Percentiles rank a stretch among this genome's conserved stretches.
Evolutionary conservation across 768 basidiomycete species (phyloP).

Genomic region (Tricholoma sp.): DNA sequence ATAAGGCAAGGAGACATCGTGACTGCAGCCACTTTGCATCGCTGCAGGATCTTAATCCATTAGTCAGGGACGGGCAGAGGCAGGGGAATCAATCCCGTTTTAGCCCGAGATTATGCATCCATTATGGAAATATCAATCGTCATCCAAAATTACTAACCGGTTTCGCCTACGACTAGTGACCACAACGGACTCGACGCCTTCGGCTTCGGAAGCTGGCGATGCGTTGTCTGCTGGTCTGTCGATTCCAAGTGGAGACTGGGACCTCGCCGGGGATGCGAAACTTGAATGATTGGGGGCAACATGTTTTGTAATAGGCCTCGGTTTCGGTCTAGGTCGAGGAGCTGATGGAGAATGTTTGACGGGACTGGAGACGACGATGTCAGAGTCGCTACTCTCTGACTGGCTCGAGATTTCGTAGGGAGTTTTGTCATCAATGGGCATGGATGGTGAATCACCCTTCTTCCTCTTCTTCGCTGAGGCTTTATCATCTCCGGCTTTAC

Average conservation of each 20-base stretch:
- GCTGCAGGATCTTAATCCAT: background rate
- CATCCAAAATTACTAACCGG: constrained; percentile 29
- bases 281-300: background rate
- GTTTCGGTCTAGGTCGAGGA: constrained; percentile 41
- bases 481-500: constrained; percentile 31
- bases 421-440: constrained; percentile 11
- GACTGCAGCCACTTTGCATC: background rate
- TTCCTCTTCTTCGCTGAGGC: constrained; percentile 29
- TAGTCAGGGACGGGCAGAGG: no score
- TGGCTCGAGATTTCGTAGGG: constrained; percentile 18
- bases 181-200: background rate
- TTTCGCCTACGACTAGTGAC: constrained; percentile 16
- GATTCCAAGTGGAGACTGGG: background rate
- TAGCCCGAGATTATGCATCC: background rate
- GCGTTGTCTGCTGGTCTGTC: constrained; percentile 1
- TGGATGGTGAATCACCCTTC: constrained; percentile 23
- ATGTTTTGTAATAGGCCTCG: constrained; percentile 23
- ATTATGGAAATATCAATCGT: constrained; percentile 15
- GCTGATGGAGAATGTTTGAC: constrained; percentile 20
- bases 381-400: constrained; percentile 21
- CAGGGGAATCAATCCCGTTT: background rate
- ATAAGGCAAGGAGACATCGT: background rate
- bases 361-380: constrained; percentile 1
- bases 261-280: background rate
- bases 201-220: constrained; percentile 7